Evolutionary conservation across 2,329 filamentous ascomycete genomes (phyloP).

Genomic region (Xylaria polymorpha): DNA sequence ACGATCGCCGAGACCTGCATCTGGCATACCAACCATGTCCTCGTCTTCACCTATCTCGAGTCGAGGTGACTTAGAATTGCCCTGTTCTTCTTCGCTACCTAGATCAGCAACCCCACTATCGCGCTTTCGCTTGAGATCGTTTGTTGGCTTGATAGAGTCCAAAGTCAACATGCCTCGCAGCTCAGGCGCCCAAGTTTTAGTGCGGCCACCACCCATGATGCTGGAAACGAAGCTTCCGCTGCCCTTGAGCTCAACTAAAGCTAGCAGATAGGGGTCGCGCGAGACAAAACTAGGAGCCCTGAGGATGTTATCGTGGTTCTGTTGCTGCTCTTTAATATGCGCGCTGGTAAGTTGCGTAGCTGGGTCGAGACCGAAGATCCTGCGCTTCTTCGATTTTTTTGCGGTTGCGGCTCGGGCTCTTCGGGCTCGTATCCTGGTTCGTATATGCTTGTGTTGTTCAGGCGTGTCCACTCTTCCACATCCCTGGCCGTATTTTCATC

Average conservation of each 20-base stretch:
- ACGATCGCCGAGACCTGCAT: conserved; percentile 64
- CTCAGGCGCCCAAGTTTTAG: conserved; percentile 88
- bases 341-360: conserved; percentile 80
- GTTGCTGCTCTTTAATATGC: conserved; percentile 87
- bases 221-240: conserved; percentile 89
- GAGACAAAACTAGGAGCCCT: conserved; percentile 86
- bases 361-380: conserved; percentile 82
- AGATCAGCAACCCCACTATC: conserved; percentile 88
- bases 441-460: conserved; percentile 69
- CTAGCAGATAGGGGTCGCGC: conserved; percentile 85
- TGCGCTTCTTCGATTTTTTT: conserved; percentile 84
- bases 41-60: conserved; percentile 76
- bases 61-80: conserved; percentile 74
- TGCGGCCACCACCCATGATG: conserved; percentile 83
- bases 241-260: conserved; percentile 91
- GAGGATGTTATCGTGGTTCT: conserved; percentile 86
- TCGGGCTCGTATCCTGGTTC: conserved; percentile 70
- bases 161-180: conserved; percentile 91
- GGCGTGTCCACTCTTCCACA: conserved; percentile 68
- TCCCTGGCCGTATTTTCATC: conserved; percentile 71
- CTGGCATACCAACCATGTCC: conserved; percentile 60
- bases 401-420: conserved; percentile 72
- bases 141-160: conserved; percentile 79
- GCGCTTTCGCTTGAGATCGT: conserved; percentile 92
- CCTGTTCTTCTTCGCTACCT: conserved; percentile 72